Base-by-base conservation (phyloP, 2,329 filamentous ascomycete genomes). In the Epichloe aotearoae region DNA sequence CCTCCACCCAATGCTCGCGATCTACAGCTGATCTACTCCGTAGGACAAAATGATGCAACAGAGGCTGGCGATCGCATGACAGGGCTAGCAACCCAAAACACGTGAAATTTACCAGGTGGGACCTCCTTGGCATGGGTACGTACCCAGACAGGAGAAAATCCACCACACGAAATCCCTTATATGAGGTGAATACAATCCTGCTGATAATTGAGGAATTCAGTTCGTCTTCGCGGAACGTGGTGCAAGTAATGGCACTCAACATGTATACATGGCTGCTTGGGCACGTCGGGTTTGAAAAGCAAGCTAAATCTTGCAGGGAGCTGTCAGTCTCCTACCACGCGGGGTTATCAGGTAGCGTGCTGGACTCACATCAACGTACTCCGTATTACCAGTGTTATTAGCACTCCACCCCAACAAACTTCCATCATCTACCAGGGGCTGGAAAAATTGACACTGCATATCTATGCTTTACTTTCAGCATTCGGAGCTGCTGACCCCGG, bases 101-200 rank as follows among this genome's bases (percentile, higher is more conserved):
- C n/a, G 33, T 54, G 52, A 54, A 54, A 54, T 50, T 17, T 20
- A 8, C 52, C 23, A 41, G 37, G 47, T 50, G 47, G 44, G 39
- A 11, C 26, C 26, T 30, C 26, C 26, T 30, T 30, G 1, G 10
- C 26, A 30, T 30, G 26, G 26, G 26, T 30, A 11, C 26, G 26
- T 30, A 11, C 26, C 10, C 26, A 4, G 26, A 11, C 26, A 30
- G 26, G 26, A 30, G 8, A 11, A 49, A 47, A 15, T 19, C 17
- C n/a, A 39, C 40, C 26, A 30, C 26, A 30, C 26, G 8, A 30
- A 10, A 30, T 30, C 5, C 36, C n/a, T 44, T 2, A 34, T 19
- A 15, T 10, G 8, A 10, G 33, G 19, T 30, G 7, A 3, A 30
- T 48, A 34, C 12, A 40, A 30, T 39, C n/a, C 23, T 15, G 38